Percentiles rank a stretch among this genome's conserved stretches.
phyloP scores from a whole-genome alignment of 1,139 yeast species.

The Kodamaea plutei region DNA sequence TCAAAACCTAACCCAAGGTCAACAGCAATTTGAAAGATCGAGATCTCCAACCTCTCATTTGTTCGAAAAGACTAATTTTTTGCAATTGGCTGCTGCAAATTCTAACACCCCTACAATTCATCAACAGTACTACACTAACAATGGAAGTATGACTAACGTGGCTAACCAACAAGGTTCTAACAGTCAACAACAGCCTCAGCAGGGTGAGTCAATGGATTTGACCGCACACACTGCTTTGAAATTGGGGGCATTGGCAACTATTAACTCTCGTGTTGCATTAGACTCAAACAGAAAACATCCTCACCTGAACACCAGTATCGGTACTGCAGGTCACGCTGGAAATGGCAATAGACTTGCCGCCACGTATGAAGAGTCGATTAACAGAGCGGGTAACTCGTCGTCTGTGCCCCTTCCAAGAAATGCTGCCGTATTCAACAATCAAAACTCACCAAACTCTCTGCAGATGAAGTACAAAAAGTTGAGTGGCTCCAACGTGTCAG shows the following conservation, averaged over 20 bases:
- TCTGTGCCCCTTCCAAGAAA: conserved; percentile 31
- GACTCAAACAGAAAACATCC: conserved; percentile 48
- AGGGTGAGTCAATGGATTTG: conserved; percentile 27
- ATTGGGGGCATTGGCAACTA: conserved; percentile 61
- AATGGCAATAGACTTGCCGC: conserved; percentile 12
- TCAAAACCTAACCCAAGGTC: too few species aligned
- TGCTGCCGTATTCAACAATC: conserved; percentile 7
- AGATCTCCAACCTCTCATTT: conserved; percentile 44
- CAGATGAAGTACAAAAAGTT: conserved; percentile 9
- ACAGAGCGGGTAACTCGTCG: conserved; percentile 34
- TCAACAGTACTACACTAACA: conserved; percentile 11
- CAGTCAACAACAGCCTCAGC: conserved; percentile 11
- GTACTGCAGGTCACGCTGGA: conserved; percentile 7
- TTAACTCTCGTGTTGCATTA: conserved; percentile 56
- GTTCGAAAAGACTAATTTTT: conserved; percentile 42
- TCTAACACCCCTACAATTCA: conserved; percentile 24
- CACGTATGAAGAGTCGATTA: conserved; percentile 33
- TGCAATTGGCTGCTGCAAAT: conserved; percentile 42
- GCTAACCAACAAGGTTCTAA: conserved; percentile 9
- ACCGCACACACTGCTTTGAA: conserved; percentile 47
- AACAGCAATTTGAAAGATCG: conserved; percentile 32
- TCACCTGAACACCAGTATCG: conserved; percentile 6
- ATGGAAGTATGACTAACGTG: conserved; percentile 4
- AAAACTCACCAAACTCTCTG: conserved; percentile 11
- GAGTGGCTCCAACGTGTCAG: conserved; percentile 5